phyloP scores from a whole-genome alignment of 2,329 filamentous ascomycete genomes.

The Tricladium varicosporioides region DNA sequence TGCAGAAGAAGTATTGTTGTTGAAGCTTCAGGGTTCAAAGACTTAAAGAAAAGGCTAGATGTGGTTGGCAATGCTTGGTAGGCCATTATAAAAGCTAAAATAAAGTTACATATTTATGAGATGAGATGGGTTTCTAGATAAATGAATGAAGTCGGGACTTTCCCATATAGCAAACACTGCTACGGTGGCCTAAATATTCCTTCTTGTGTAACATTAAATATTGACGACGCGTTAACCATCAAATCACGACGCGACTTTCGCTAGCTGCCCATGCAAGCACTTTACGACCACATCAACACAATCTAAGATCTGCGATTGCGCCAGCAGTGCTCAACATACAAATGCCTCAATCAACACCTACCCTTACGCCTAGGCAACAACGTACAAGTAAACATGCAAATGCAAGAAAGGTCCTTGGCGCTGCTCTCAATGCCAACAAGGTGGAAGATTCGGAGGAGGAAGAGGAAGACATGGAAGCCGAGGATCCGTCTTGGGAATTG shows the following conservation, averaged over 20 bases:
- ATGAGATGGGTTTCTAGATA: too few relatives aligned
- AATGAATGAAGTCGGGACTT: too few relatives aligned
- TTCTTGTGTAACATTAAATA: too few relatives aligned
- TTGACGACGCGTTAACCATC: too few relatives aligned
- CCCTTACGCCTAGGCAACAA: slow-evolving; percentile 16
- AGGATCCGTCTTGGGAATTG: slow-evolving; percentile 78
- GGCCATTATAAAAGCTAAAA: not conserved
- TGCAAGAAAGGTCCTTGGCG: slow-evolving; percentile 40
- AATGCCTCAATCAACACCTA: slow-evolving; percentile 30
- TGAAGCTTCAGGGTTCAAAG: not conserved
- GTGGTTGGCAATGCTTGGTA: not conserved
- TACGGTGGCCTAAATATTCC: too few relatives aligned
- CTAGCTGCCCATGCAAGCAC: too few relatives aligned
- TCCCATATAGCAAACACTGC: too few relatives aligned
- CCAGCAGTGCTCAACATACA: not conserved
- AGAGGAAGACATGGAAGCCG: slow-evolving; percentile 75
- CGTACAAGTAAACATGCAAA: slow-evolving; percentile 34
- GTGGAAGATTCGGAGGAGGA: slow-evolving; percentile 55
- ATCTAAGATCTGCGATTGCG: too few relatives aligned
- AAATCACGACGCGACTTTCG: too few relatives aligned
- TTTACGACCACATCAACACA: too few relatives aligned
- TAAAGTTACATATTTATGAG: too few relatives aligned
- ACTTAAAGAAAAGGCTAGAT: not conserved
- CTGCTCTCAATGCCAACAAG: slow-evolving; percentile 7
- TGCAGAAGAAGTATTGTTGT: not conserved